Evolutionary conservation across 2,329 filamentous ascomycete genomes (phyloP).

Genomic region (Alternaria ventricosa): DNA sequence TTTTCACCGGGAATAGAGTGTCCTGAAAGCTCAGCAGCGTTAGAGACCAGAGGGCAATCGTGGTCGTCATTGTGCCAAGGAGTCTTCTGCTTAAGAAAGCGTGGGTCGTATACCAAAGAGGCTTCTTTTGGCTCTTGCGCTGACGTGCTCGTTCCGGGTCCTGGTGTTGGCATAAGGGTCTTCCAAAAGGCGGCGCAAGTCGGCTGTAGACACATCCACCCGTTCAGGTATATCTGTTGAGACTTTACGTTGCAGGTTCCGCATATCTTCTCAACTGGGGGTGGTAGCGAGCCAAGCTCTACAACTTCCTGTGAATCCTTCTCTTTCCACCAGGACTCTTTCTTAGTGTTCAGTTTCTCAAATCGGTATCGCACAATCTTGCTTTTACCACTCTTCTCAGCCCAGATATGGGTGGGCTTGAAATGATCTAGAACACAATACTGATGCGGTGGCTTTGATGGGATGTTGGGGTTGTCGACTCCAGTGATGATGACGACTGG

Average conservation of each 20-base stretch:
- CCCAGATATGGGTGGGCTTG: conserved; percentile 72
- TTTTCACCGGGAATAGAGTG: conserved; percentile 54
- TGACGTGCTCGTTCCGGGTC: conserved; percentile 23
- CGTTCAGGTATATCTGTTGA: conserved; percentile 51
- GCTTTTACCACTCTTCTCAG: conserved; percentile 59
- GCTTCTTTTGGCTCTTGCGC: conserved; percentile 37
- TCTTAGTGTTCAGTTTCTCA: conserved; percentile 64
- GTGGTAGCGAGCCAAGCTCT: conserved; percentile 36
- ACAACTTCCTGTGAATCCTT: conserved; percentile 37
- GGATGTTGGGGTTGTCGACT: conserved; percentile 56
- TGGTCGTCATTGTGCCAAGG: conserved; percentile 49
- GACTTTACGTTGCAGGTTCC: conserved; percentile 38
- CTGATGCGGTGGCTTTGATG: conserved; percentile 60
- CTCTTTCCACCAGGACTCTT: conserved; percentile 66
- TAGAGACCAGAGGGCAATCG: conserved; percentile 45
- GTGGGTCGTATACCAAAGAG: conserved; percentile 59
- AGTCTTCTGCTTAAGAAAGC: conserved; percentile 64
- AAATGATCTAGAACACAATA: conserved; percentile 75
- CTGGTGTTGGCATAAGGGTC: conserved; percentile 25
- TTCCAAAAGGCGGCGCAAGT: conserved; percentile 64
- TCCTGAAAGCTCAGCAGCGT: conserved; percentile 33
- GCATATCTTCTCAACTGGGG: conserved; percentile 48
- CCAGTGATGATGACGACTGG: conserved; percentile 63
- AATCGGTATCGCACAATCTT: conserved; percentile 67
- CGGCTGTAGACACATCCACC: conserved; percentile 66